Evolutionary conservation across 2,329 filamentous ascomycete species (phyloP).

Genomic region (Acrocalymma vagum): DNA sequence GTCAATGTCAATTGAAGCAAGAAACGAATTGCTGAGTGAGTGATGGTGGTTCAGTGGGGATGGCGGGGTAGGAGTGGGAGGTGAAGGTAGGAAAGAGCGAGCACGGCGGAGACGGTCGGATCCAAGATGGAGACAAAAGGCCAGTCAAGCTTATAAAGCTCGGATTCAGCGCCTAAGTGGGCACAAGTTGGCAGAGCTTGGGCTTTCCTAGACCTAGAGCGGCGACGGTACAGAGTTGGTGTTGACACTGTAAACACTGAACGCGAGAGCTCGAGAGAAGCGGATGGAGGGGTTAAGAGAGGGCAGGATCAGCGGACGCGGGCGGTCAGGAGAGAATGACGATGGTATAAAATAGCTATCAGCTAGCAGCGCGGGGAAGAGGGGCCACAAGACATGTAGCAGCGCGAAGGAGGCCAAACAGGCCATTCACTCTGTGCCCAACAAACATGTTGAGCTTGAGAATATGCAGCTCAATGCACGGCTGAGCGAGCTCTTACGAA

Average conservation of each 20-base stretch:
- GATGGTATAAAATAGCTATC: not conserved
- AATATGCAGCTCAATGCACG: constrained; percentile 33
- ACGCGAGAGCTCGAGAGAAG: too few relatives aligned
- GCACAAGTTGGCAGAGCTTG: too few relatives aligned
- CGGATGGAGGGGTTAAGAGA: too few relatives aligned
- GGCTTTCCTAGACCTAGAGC: too few relatives aligned
- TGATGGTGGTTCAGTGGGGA: constrained; percentile 31
- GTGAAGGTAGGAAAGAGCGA: constrained; percentile 10
- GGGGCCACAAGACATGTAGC: constrained; percentile 20
- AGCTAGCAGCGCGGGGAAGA: constrained; percentile 17
- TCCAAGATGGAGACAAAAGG: not conserved
- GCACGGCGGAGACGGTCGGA: constrained; percentile 8
- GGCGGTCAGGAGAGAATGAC: constrained; percentile 20
- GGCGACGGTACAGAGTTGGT: too few relatives aligned
- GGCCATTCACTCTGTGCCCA: too few relatives aligned
- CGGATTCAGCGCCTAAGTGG: too few relatives aligned
- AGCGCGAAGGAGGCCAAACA: too few relatives aligned
- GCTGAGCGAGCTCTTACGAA: constrained; percentile 20
- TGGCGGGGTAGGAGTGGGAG: constrained; percentile 28
- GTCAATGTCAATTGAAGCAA: constrained; percentile 32
- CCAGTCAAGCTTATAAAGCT: constrained; percentile 14
- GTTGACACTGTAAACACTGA: too few relatives aligned
- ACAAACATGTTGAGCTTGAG: constrained; percentile 34
- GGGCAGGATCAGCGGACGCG: too few relatives aligned
- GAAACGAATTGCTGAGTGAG: constrained; percentile 31